A percentile compares a stretch with the other conserved stretches of the same genome.
Conservation (phyloP, 805 yeast genomes). For the Teunomyces barrocoloradensis region DNA sequence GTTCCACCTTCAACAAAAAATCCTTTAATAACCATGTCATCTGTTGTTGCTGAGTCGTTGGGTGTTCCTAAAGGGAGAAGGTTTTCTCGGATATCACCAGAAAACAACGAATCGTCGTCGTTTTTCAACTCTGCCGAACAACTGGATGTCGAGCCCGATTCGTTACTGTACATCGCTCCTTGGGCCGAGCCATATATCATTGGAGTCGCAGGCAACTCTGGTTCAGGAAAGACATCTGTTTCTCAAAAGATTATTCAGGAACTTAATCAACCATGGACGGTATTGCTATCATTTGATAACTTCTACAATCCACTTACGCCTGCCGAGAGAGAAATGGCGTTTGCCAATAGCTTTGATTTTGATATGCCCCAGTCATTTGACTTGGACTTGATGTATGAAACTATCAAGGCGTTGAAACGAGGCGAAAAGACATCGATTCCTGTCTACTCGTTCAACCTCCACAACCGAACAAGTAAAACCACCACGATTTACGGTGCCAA, state of each 20-base stretch:
- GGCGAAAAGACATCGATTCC: constrained; percentile 53
- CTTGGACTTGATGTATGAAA: constrained; percentile 63
- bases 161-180: constrained; percentile 32
- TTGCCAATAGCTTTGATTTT: constrained; percentile 72
- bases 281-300: constrained; percentile 83
- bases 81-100: constrained; percentile 25
- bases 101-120: constrained; percentile 19
- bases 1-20: not conserved
- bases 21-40: not conserved
- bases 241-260: constrained; percentile 78
- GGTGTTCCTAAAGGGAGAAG: constrained; percentile 11
- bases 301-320: constrained; percentile 74
- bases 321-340: constrained; percentile 64
- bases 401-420: constrained; percentile 62
- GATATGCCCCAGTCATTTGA: constrained; percentile 87
- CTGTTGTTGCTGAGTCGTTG: constrained; percentile 2
- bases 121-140: constrained; percentile 17
- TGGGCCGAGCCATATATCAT: constrained; percentile 46
- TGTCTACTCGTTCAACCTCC: constrained; percentile 65
- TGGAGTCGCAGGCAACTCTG: constrained; percentile 49
- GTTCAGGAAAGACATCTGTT: constrained; percentile 93
- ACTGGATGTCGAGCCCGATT: not conserved
- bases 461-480: constrained; percentile 60
- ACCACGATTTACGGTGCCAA: constrained; percentile 89
- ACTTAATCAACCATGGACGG: constrained; percentile 90